Percentiles rank a stretch among this genome's conserved stretches.
Conservation (phyloP, 1,139 yeast species). For the Pneumocystis jirovecii region DNA sequence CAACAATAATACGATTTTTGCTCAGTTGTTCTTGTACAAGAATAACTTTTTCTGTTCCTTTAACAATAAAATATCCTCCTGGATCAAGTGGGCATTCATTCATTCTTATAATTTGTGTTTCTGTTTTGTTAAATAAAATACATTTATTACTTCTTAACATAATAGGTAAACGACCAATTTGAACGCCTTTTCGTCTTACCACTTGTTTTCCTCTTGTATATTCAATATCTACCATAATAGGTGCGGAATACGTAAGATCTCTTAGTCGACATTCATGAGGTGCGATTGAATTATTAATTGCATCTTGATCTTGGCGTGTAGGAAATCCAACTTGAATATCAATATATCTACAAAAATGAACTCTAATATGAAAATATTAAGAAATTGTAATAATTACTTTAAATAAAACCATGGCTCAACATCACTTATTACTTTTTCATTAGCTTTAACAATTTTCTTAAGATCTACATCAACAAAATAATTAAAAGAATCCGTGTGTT, state of each 20-base stretch:
- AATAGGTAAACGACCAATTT: conserved; percentile 95
- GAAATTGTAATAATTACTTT: conserved; percentile 25
- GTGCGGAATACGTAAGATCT: conserved; percentile 91
- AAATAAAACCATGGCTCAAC: conserved; percentile 94
- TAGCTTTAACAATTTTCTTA: conserved; percentile 81
- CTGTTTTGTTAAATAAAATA: conserved; percentile 62
- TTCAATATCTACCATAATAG: conserved; percentile 91
- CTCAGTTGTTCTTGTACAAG: conserved; percentile 92
- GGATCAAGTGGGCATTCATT: conserved; percentile 97
- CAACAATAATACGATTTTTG: conserved; percentile 93
- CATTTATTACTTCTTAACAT: conserved; percentile 92
- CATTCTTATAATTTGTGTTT: conserved; percentile 68
- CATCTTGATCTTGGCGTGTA: conserved; percentile 40
- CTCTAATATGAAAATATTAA: neutral
- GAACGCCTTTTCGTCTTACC: conserved; percentile 76
- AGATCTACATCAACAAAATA: conserved; percentile 88
- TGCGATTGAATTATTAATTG: conserved; percentile 34
- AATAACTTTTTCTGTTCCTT: conserved; percentile 95
- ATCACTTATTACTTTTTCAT: conserved; percentile 75
- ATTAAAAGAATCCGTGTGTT: conserved; percentile 91
- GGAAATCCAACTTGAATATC: conserved; percentile 70
- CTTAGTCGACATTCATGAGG: conserved; percentile 96
- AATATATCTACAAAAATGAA: conserved; percentile 32
- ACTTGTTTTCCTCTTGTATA: conserved; percentile 89
- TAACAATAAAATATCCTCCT: conserved; percentile 94